phyloP scores from a whole-genome alignment of 331 rosid genomes.

The Acacia pycnantha region DNA sequence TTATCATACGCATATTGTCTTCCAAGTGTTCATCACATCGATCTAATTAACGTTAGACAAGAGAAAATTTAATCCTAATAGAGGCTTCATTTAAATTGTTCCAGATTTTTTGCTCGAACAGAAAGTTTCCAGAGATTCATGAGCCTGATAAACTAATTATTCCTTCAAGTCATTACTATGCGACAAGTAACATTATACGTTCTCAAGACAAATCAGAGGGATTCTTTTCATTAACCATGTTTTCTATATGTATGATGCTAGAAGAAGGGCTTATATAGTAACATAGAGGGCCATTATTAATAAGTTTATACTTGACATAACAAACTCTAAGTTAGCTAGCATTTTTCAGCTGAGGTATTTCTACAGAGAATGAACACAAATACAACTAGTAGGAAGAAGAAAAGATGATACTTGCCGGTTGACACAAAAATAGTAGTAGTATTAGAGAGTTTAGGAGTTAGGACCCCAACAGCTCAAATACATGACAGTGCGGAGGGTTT shows the following conservation, averaged over 20 bases:
- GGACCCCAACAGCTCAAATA: constrained; percentile 20
- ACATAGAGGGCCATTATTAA: background rate
- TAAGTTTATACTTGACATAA: background rate
- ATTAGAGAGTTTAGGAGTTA: background rate
- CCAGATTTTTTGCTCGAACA: background rate
- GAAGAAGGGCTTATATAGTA: background rate
- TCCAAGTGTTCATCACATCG: background rate
- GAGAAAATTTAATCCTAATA: background rate
- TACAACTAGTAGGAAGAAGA: background rate
- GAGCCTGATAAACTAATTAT: background rate
- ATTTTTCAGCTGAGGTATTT: background rate
- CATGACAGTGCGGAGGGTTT: constrained; percentile 46
- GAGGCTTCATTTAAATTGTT: background rate
- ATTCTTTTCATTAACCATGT: background rate
- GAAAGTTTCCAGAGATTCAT: background rate
- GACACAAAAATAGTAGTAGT: background rate
- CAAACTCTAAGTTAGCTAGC: background rate
- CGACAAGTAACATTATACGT: background rate
- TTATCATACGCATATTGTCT: background rate
- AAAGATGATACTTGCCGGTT: background rate
- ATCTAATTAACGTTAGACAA: background rate
- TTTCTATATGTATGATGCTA: background rate
- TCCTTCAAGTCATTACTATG: background rate
- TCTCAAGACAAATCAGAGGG: background rate
- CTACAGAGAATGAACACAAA: background rate